Evolutionary conservation across 1,139 yeast species (phyloP), one percentile per base, ranked within the genome.

Genomic region (Candida albicans): DNA sequence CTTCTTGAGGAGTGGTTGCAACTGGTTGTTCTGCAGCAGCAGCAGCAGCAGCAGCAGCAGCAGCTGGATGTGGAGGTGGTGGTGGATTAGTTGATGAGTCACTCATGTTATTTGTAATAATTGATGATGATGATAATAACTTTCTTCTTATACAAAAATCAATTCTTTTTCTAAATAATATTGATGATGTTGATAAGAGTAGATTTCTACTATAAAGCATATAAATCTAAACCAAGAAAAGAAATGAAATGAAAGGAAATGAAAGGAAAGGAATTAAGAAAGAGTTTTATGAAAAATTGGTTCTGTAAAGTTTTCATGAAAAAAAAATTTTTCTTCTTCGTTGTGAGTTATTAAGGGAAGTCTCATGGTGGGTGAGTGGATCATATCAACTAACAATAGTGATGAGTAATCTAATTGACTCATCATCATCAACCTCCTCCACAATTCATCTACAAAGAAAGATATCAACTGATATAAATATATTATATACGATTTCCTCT

Each of bases 121-220:
- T 18, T 18, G 22, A 26, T 12, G 26, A 39, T 12, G 34, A 30
- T 33, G 26, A 39, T 39, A n/a, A n/a, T n/a, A n/a, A n/a, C n/a
- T n/a, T n/a, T n/a, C 25, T 39, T 33, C 40, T 26, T 11, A 33
- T 29, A 18, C 22, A 18, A 36, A 28, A 26, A 14, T 35, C 28
- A 34, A 43, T 40, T 40, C 43, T 39, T 33, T 41, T 42, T 30
- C 14, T 37, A 24, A 39, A 28, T 24, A 42, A 33, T 35, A 39
- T 37, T 26, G 35, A 38, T 36, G 29, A 29, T 33, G 39, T 35
- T 39, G 26, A 28, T 15, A 35, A 33, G 24, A 54, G 37, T 51
- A 57, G 57, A 40, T 50, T 47, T 54, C 57, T 55, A 42, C 55
- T 52, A 46, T 49, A 45, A 44, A 54, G 56, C 64, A 61, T 59